phyloP scores from a whole-genome alignment of 345 rosid species.

The Corymbia maculata region DNA sequence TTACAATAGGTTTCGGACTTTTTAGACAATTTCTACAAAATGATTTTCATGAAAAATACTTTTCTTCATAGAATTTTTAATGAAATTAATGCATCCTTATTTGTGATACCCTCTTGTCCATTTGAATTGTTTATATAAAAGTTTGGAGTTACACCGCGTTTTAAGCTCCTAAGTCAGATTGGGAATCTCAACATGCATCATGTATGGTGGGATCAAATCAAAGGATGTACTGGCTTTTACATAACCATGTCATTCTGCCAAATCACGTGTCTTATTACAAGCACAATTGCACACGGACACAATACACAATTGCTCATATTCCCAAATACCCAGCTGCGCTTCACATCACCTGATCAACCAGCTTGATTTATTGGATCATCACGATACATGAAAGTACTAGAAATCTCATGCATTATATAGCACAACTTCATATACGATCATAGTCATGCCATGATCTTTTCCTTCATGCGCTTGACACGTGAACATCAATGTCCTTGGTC shows the following conservation, averaged over 20 bases:
- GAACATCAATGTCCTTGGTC: slow-evolving; percentile 1
- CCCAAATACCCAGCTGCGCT: neutral
- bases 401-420: neutral
- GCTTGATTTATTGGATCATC: neutral
- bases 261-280: neutral
- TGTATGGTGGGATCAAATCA: neutral
- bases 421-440: neutral
- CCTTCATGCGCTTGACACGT: neutral
- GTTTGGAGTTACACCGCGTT: neutral
- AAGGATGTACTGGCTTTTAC: neutral
- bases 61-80: too few relatives aligned
- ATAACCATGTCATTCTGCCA: neutral
- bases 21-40: too few relatives aligned
- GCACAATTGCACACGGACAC: neutral
- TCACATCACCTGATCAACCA: neutral
- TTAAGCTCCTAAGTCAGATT: neutral
- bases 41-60: neutral
- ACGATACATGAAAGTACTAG: neutral
- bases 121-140: neutral
- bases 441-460: neutral
- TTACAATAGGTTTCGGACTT: too few relatives aligned
- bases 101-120: neutral
- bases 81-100: neutral
- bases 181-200: neutral
- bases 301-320: neutral